A percentile compares a stretch with the other conserved stretches of the same genome.
Conservation (phyloP, 2,329 filamentous ascomycete species). For the Trichophaea hybrida region DNA sequence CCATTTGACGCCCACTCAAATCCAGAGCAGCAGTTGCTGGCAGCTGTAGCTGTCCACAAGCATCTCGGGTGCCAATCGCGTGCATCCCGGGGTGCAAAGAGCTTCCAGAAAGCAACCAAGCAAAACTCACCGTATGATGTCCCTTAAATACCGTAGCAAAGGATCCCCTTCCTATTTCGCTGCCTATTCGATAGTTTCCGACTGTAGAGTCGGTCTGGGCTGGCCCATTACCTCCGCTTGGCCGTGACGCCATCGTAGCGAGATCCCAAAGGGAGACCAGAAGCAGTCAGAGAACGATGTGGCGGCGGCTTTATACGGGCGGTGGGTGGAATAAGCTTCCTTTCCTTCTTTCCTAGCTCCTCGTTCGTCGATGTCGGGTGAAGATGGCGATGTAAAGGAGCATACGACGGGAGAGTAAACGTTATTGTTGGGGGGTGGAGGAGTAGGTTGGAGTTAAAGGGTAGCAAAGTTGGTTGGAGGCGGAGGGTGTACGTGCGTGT, state of each 20-base stretch:
- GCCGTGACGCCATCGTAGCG: neutral
- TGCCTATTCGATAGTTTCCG: conserved; percentile 67
- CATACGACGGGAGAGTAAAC: neutral
- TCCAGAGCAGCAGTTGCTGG: neutral
- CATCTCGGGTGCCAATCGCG: neutral
- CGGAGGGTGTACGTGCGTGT: too few relatives aligned
- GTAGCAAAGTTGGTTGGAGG: too few relatives aligned
- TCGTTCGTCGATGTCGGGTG: neutral
- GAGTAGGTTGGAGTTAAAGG: neutral
- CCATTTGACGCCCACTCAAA: neutral
- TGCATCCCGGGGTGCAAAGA: neutral
- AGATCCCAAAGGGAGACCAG: neutral
- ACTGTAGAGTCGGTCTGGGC: conserved; percentile 35
- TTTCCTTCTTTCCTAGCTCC: neutral
- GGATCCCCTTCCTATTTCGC: conserved; percentile 92
- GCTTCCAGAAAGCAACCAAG: neutral
- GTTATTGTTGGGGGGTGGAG: neutral
- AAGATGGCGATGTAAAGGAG: neutral
- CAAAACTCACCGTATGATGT: conserved; percentile 57
- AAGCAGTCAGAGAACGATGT: neutral
- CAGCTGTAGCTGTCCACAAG: too few relatives aligned
- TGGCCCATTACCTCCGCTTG: conserved; percentile 2
- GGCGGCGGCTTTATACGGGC: neutral
- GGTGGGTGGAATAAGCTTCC: neutral
- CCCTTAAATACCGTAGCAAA: conserved; percentile 92